Evolutionary conservation across 75 land plant genomes (phyloP), one percentile per base, ranked within the genome.

Genomic region (Pinus taeda): DNA sequence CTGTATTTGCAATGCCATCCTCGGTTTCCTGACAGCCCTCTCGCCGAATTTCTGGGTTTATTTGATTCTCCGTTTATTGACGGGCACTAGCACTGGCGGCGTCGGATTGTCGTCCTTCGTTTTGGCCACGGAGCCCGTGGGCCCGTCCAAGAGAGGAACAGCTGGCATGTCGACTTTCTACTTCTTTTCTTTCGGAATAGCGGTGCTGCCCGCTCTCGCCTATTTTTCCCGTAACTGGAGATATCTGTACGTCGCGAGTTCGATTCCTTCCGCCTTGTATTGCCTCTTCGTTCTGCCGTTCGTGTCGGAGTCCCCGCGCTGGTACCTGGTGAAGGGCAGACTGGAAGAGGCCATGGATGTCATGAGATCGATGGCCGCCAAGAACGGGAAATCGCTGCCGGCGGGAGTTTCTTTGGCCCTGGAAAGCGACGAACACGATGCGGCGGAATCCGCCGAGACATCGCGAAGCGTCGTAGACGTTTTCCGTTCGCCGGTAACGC

Each of bases 151-250:
- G 80, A 75, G 86, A 9, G 90, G 89, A n/a, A 82, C 74, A 57
- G 89, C 82, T 0, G 91, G 91, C 39, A 77, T 74, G 15, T 81
- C 59, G 20, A 77, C 79, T 11, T 87, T 89, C 79, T 84, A 78
- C 74, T 81, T 89, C 80, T 89, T 87, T 73, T n/a, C 89, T 2
- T 33, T 56, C 2, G 91, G 91, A 57, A 77, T 85, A 64, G 77
- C 76, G 11, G 77, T 78, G 45, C 74, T 89, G 3, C 84, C 86
- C 15, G 12, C 79, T 21, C 79, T 89, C 1, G 86, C 91, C 17
- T 86, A 87, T 73, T 77, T 80, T 13, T 30, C 78, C 0, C 56
- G 79, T 14, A 81, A 75, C 14, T 89, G 86, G 91, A 72, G 91
- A 22, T 77, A 63, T 7, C 30, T 88, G 0, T 84, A 89, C 71